phyloP scores from a whole-genome alignment of 192 early-diverging fungal genomes.

The Linnemannia zychae region DNA sequence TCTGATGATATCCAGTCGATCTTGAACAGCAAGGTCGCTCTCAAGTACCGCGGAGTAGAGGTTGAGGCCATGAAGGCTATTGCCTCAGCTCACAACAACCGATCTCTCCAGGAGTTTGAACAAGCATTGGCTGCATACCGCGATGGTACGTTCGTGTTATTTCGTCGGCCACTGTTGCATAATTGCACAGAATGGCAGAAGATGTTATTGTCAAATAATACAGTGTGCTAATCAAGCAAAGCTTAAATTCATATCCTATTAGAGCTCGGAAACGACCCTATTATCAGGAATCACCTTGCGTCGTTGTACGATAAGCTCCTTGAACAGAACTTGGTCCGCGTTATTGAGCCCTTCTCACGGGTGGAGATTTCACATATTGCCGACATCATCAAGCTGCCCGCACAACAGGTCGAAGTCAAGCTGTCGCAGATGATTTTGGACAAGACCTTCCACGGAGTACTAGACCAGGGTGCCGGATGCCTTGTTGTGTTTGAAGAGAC shows the following conservation, averaged over 20 bases:
- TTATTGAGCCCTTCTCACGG: conserved; percentile 98
- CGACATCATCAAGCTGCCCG: conserved; percentile 91
- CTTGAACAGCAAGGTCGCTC: conserved; percentile 92
- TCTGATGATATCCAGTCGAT: conserved; percentile 95
- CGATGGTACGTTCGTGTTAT: conserved; percentile 67
- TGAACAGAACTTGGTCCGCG: conserved; percentile 95
- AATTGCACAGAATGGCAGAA: too few species aligned
- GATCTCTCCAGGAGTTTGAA: conserved; percentile 97
- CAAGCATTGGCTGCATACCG: conserved; percentile 88
- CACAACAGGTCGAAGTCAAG: conserved; percentile 95
- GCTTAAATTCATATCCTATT: not conserved
- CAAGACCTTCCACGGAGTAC: conserved; percentile 93
- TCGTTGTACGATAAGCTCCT: conserved; percentile 96
- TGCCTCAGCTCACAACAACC: conserved; percentile 96
- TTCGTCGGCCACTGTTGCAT: not conserved
- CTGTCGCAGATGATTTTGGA: conserved; percentile 99
- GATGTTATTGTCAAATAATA: not conserved
- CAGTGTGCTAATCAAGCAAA: not conserved
- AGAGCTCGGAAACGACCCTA: conserved; percentile 94
- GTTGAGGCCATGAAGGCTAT: conserved; percentile 96
- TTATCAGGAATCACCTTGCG: conserved; percentile 93
- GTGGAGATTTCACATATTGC: conserved; percentile 98
- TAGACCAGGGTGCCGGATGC: conserved; percentile 98
- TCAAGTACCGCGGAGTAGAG: conserved; percentile 87
- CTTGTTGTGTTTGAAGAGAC: conserved; percentile 95